Evolutionary conservation across 2,329 filamentous ascomycete species (phyloP), one percentile per base, ranked within the genome.

Genomic region (Volutella citrinella): DNA sequence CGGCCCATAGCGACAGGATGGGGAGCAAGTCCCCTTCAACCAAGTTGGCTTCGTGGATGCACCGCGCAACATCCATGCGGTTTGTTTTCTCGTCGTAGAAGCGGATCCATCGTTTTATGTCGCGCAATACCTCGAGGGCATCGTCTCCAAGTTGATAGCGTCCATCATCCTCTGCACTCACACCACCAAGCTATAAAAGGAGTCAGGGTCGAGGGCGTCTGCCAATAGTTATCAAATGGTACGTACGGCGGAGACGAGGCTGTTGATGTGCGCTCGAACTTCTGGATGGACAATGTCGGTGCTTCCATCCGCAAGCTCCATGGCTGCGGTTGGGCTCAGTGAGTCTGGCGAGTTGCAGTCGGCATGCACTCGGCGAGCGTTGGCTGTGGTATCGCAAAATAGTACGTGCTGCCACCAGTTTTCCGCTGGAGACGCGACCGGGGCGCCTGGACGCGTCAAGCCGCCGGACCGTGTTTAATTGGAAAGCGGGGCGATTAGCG

Each of bases 11-110:
- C 9, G 87, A 82, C 15, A 98, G 72, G 45, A 98, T 97, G 35
- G 91, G 88, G 36, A 97, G 70, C 36, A 98, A 66, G 61, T 98
- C 93, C 31, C 87, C 87, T 55, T 84, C 84, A 36, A 97, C 78
- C n/a, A 98, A 64, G 55, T 96, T 96, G 27, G 89, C 85, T 61
- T 97, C 89, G 55, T 88, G 83, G 48, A 97, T 72, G 60, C 89
- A 96, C 64, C 93, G 78, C 42, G 91, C 90, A 40, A 98, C 93
- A 57, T 98, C 93, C 72, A 95, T 84, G 48, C 91, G 84, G 58
- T 95, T 94, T 46, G 84, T 80, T 60, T 94, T 94, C 58, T 95
- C 87, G 61, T 96, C 90, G 70, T 93, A 93, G 44, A 95, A 80
- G 50, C 88, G 89, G 48, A 98, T 76, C 93, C 93, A 98, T 77